These are phyloP conservation scores for Senecio squalidus DNA, from an alignment of 140 eudicot genomes.

Conservation along the genomic window DNA sequence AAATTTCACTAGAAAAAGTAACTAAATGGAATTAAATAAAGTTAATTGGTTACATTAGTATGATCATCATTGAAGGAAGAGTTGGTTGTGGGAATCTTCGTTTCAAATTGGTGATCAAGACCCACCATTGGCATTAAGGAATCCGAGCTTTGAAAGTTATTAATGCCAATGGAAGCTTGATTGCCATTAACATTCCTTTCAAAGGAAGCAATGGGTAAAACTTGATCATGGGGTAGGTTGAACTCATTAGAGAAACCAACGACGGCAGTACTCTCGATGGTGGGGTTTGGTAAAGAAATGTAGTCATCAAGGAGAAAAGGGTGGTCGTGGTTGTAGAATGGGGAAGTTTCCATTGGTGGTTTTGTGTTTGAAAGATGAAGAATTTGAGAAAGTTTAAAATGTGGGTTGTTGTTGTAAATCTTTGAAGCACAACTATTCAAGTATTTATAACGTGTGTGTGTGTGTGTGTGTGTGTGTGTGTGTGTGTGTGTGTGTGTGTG, in stretches of 20 bases:
- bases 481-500: too few relatives aligned
- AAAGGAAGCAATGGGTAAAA: neutral
- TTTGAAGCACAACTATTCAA: too few relatives aligned
- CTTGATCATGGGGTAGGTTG: neutral
- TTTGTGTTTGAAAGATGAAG: conserved; percentile 14
- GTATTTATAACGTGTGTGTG: too few relatives aligned
- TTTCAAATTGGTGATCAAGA: conserved; percentile 9
- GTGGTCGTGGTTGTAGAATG: conserved; percentile 11
- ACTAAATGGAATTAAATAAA: conserved; percentile 1
- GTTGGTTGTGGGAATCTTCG: conserved; percentile 4
- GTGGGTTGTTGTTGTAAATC: too few relatives aligned
- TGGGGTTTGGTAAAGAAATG: conserved; percentile 10
- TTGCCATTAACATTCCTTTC: conserved; percentile 10
- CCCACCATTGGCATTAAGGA: conserved; percentile 11
- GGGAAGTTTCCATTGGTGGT: conserved; percentile 18
- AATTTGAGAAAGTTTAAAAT: conserved; percentile 2
- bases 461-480: too few relatives aligned
- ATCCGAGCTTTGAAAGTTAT: conserved; percentile 10
- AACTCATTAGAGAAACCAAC: neutral
- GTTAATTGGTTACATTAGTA: conserved; percentile 39
- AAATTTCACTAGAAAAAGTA: neutral
- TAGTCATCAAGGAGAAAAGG: conserved; percentile 10
- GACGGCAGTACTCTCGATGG: neutral
- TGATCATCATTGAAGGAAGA: conserved; percentile 34
- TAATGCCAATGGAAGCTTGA: neutral